Conservation (phyloP, 306 rosid genomes). For the Lupinus albus region DNA sequence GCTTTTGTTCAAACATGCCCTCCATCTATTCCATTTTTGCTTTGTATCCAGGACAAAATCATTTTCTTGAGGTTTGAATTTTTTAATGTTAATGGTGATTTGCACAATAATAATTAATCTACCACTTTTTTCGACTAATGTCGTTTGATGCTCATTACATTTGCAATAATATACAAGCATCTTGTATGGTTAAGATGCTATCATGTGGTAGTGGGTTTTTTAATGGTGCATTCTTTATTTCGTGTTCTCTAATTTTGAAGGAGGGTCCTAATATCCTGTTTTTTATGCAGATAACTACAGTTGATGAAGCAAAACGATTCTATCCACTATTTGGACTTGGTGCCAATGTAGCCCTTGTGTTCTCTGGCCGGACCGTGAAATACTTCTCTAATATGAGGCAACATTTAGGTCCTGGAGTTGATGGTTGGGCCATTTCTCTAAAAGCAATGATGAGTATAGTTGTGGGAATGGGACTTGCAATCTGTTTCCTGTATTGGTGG, state of each 20-base stretch:
- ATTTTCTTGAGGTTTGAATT: slow-evolving; percentile 24
- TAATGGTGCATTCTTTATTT: not conserved
- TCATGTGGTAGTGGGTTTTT: not conserved
- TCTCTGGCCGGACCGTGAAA: no score
- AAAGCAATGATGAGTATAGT: slow-evolving; percentile 98
- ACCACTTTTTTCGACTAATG: slow-evolving; percentile 11
- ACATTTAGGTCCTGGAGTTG: no score
- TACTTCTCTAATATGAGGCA: no score
- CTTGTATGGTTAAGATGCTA: no score
- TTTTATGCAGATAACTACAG: no score
- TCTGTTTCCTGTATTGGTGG: no score
- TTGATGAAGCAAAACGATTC: no score
- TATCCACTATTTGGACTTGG: no score
- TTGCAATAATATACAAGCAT: no score
- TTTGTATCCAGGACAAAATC: not conserved
- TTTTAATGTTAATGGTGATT: slow-evolving; percentile 1
- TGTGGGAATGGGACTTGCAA: slow-evolving; percentile 44
- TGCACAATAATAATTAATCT: not conserved
- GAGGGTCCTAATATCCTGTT: not conserved
- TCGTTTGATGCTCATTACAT: not conserved
- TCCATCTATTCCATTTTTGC: slow-evolving; percentile 9
- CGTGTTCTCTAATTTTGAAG: slow-evolving; percentile 16
- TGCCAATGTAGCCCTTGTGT: slow-evolving; percentile 29
- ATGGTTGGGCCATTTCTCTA: no score
- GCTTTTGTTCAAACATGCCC: no score